Base-by-base conservation (phyloP, 108 stramenopile genomes). In the Stephanodiscus minutulus region DNA sequence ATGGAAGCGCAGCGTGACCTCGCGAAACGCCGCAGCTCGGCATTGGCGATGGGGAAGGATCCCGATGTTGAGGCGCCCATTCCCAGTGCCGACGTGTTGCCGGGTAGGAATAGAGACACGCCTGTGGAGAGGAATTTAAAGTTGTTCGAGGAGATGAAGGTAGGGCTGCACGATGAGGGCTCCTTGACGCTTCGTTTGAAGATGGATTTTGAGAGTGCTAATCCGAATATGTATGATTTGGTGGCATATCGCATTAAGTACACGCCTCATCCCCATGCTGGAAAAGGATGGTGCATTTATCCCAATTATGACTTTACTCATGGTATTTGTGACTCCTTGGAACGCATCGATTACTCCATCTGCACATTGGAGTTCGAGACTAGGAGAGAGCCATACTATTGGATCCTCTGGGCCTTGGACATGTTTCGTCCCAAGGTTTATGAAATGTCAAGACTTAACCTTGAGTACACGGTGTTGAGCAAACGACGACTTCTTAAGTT, bases 291-390 rank as follows among this genome's bases (percentile, higher is more conserved):
- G 98, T 98, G 97, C 79, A 96, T 99, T 72, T 99, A 99, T 76
- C 99, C 99, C 1, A 87, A 92, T 17, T 99, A 99, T 74, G 98
- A 99, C 75, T 99, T 88, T 68, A 98, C 98, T 22, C 98, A 99
- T 83, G 97, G 98, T 72, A 89, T 98, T 53, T 93, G 93, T 73
- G 97, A 96, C 83, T 95, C 96, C 17, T 62, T 99, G 48, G 99
- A 99, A 84, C 89, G 98, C 63, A 94, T 99, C 74, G 98, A 98
- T 70, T 98, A 98, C 74, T 93, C 91, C 53, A 98, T 99, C 57
- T 99, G 99, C 77, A 99, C 99, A 4, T 85, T 99, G 66, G 99
- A 99, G 79, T 99, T 99, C 71, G 98, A 99, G 85, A 94, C 95
- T 8, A 81, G 98, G 8, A 88, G 98, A 7, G 99, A 98, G 66